phyloP scores from a whole-genome alignment of 2,329 filamentous ascomycete species.

The Ampelomyces quisqualis region DNA sequence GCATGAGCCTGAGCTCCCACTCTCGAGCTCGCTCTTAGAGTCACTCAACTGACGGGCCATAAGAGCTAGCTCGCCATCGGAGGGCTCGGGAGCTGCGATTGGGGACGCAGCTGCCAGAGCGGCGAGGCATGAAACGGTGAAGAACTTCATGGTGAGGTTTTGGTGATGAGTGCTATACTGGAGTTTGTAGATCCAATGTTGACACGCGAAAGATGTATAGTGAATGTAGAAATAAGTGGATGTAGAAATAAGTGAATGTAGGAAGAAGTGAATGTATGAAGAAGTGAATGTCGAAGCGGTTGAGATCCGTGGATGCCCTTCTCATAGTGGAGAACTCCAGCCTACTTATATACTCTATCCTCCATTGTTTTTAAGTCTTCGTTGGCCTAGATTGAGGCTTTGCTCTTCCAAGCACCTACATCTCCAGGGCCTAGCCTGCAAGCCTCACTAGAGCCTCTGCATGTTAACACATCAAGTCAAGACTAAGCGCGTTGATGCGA shows the following conservation, averaged over 20 bases:
- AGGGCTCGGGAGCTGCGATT: conserved; percentile 6
- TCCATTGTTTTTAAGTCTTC: too few relatives aligned
- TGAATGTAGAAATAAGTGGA: conserved; percentile 2
- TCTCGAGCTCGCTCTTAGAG: conserved; percentile 24
- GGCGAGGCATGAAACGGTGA: conserved; percentile 16
- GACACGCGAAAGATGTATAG: neutral
- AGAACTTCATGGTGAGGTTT: conserved; percentile 23
- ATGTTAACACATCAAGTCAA: neutral
- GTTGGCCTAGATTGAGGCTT: neutral
- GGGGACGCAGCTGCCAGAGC: conserved; percentile 10
- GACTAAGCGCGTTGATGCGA: neutral
- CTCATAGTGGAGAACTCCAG: neutral
- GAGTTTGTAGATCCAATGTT: neutral
- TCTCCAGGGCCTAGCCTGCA: neutral
- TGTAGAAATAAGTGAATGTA: neutral
- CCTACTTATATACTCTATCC: conserved; percentile 5
- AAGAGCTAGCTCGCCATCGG: conserved; percentile 5
- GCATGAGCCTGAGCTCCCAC: conserved; percentile 18
- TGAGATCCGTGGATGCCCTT: conserved; percentile 5
- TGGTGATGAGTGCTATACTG: neutral
- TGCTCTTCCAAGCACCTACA: neutral
- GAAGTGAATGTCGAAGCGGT: neutral
- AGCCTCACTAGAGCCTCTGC: neutral
- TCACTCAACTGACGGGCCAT: conserved; percentile 11
- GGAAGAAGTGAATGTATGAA: too few relatives aligned